Base-by-base conservation (phyloP, 768 basidiomycete genomes). In the Xerocomellus chrysenteron region DNA sequence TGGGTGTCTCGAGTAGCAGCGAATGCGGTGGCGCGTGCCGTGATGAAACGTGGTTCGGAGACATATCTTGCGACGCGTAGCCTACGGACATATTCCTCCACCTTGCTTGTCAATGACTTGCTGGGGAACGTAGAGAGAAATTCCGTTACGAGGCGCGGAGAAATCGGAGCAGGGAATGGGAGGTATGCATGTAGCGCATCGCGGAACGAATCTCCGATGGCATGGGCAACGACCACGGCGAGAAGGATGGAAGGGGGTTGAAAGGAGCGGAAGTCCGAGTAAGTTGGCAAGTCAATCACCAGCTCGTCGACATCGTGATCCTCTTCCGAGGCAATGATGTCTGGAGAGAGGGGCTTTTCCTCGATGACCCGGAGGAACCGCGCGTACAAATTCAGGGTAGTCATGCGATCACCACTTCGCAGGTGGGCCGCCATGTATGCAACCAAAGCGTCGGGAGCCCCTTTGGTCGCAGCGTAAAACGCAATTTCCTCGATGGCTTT, bases 171-270 rank as follows among this genome's bases (percentile, higher is more conserved):
- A 17, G 70, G 71, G 1, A 74, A 75, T 19, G 71, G 62, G 9
- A 83, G 59, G 55, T 73, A 82, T 5, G 68, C 65, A 42, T 71
- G 68, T 46, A 90, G 64, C 3, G 88, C 86, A 33, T 68, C 76
- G n/a, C 71, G 63, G 60, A 91, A 89, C n/a, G 78, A 75, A 63
- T 82, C 73, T 32, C 75, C 70, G 66, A 84, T 78, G 5, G 86
- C 85, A 66, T 83, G 73, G 16, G 90, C 90, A 21, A 82, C 74
- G n/a, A 83, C 71, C 7, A 76, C 83, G 12, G 77, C 76, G 33
- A 87, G 74, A 26, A 87, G 70, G 33, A 85, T 57, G n/a, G 75
- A 50, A 60, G 75, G 52, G 3, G 63, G 67, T 11, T 57, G 59
- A 13, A 43, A 33, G 24, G 49, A 41, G 57, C 59, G 55, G 48